Conservation (phyloP, 129 eudicot genomes). For the Gnaphalium uliginosum region DNA sequence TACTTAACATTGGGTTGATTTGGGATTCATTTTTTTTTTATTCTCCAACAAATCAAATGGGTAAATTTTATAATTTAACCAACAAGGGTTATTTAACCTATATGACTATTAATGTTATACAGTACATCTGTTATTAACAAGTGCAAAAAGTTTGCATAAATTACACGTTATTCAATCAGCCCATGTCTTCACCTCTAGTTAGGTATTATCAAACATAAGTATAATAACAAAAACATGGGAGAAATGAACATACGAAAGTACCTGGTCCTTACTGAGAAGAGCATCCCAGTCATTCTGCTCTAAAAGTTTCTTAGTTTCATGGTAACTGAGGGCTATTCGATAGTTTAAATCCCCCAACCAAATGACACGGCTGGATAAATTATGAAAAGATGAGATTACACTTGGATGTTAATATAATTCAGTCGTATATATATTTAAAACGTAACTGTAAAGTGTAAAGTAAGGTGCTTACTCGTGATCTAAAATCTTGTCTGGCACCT, state of each 20-base stretch:
- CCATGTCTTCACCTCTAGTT: neutral
- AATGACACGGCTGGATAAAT: slow-evolving; percentile 49
- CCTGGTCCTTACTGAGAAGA: slow-evolving; percentile 72
- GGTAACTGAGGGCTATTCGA: slow-evolving; percentile 59
- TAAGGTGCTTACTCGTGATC: slow-evolving; percentile 60
- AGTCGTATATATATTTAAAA: slow-evolving; percentile 5
- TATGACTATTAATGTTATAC: neutral
- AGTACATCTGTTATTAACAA: neutral
- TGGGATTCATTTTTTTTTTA: neutral
- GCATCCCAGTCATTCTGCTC: slow-evolving; percentile 61
- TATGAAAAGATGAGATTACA: slow-evolving; percentile 3
- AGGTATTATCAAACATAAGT: neutral
- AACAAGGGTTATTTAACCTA: neutral
- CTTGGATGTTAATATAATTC: slow-evolving; percentile 18
- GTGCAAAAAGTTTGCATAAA: neutral
- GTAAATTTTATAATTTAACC: neutral
- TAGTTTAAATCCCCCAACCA: slow-evolving; percentile 79
- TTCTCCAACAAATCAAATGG: neutral
- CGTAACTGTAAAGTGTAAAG: neutral
- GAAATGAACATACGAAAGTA: slow-evolving; percentile 25
- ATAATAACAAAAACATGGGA: neutral
- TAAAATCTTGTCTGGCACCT: slow-evolving; percentile 57
- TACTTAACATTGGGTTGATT: neutral
- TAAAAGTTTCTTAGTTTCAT: slow-evolving; percentile 55
- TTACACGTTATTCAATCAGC: slow-evolving; percentile 2